A percentile compares a stretch with the other conserved stretches of the same genome.
phyloP scores from a whole-genome alignment of 495 filamentous ascomycete species.

The Penicillium angulare region DNA sequence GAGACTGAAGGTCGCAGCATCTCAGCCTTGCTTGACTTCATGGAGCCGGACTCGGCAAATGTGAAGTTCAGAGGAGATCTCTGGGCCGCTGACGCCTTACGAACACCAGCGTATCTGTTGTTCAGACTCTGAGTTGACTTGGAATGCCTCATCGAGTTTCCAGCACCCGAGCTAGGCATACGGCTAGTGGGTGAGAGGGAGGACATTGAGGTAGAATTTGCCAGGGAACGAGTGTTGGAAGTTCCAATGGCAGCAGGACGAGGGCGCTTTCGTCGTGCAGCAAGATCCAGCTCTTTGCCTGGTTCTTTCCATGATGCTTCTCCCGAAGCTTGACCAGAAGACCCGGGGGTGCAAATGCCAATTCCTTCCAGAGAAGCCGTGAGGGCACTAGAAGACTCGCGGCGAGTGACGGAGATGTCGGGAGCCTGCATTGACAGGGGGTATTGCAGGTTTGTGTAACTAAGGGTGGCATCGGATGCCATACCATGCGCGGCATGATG shows the following conservation, averaged over 20 bases:
- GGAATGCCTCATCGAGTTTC: conserved; percentile 48
- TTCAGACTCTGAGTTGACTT: conserved; percentile 52
- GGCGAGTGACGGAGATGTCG: conserved; percentile 32
- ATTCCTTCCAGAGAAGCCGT: conserved; percentile 39
- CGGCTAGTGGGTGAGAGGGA: conserved; percentile 38
- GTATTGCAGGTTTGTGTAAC: conserved; percentile 36
- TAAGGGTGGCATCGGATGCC: conserved; percentile 23
- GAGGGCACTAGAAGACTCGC: conserved; percentile 44
- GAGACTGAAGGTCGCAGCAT: conserved; percentile 43
- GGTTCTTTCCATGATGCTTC: conserved; percentile 38
- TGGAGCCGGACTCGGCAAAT: conserved; percentile 44
- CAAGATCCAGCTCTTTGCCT: conserved; percentile 50
- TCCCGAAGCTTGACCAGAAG: conserved; percentile 26
- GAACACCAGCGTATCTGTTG: conserved; percentile 49
- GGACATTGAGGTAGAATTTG: conserved; percentile 43
- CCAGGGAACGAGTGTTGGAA: conserved; percentile 36
- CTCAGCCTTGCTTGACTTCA: conserved; percentile 41
- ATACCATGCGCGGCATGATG: conserved; percentile 20
- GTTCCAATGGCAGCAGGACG: conserved; percentile 54
- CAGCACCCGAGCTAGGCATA: conserved; percentile 33
- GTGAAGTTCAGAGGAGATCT: conserved; percentile 54
- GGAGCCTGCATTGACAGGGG: conserved; percentile 31
- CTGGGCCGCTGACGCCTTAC: conserved; percentile 49
- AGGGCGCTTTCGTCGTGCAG: conserved; percentile 53
- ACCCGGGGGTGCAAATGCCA: conserved; percentile 34